phyloP scores from a whole-genome alignment of 169 alveolate species.

The Cryptosporidium canis region DNA sequence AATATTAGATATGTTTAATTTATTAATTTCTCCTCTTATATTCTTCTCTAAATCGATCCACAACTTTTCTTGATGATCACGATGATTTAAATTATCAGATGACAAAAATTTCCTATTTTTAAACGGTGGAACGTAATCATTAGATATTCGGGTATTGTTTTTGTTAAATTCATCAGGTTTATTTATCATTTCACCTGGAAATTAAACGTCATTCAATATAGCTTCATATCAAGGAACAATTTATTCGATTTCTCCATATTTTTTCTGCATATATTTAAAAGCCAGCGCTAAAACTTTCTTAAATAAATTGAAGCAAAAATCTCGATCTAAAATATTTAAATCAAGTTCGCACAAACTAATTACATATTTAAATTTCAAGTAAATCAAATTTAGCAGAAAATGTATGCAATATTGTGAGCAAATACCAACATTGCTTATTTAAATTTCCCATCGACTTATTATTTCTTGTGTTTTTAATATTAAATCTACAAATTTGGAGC shows the following conservation, averaged over 20 bases:
- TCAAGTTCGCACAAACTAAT: no score
- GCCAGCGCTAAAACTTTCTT: background rate
- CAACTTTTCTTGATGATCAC: slow-evolving; percentile 16
- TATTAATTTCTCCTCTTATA: slow-evolving; percentile 45
- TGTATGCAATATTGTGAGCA: no score
- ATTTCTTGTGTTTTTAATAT: background rate
- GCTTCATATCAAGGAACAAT: background rate
- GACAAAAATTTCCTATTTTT: background rate
- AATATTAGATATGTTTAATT: slow-evolving; percentile 28
- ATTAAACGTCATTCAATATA: background rate
- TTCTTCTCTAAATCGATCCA: slow-evolving; percentile 31
- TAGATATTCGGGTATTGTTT: background rate
- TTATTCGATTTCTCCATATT: background rate
- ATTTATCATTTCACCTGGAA: background rate
- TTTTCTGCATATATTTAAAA: background rate
- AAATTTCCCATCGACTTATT: no score
- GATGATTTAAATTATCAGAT: background rate
- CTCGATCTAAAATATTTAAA: no score
- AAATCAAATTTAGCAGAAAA: no score
- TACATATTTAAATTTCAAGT: no score
- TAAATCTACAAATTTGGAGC: slow-evolving; percentile 14
- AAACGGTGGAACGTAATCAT: slow-evolving; percentile 52
- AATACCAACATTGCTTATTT: no score
- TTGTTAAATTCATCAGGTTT: background rate
- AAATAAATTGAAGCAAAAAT: background rate